Evolutionary conservation across 768 basidiomycete species (phyloP), one percentile per base, ranked within the genome.

Genomic region (Hebeloma cylindrosporum): DNA sequence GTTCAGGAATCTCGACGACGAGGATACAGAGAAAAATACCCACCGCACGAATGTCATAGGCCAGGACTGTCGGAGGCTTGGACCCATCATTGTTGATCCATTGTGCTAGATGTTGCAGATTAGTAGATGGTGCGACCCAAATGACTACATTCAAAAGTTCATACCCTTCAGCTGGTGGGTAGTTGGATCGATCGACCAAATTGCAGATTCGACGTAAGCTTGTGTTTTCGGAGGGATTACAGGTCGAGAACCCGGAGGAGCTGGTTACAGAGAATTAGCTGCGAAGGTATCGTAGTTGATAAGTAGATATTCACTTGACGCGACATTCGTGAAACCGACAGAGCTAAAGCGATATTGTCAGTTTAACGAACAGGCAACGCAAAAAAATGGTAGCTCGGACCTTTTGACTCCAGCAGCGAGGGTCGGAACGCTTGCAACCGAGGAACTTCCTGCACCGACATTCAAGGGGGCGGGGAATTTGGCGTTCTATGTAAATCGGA

Each of bases 41-140:
- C 54, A 65, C 67, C 40, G 54, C 59, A 36, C 57, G 58, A 42
- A 57, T 61, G 46, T 73, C 61, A 49, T 70, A 75, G 13, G 62
- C 74, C 40, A 78, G 56, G 23, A 55, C 48, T 5, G 74, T 74
- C 5, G 43, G 40, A 11, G 71, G 65, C 26, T 54, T 58, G 33
- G 63, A 70, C 26, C 68, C 66, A 53, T 77, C 70, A 11, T 63
- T 64, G 50, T 78, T 78, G 44, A 71, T 61, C 59, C 70, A 76
- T 51, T 72, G 68, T 5, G 71, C 77, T 79, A 45, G 27, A 30
- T 20, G 26, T 22, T 16, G 26, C 14, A 28, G 22, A 28, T 5
- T 7, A 27, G 47, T 30, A n/a, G 28, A 40, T 27, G 42, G 27
- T 29, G 27, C 32, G 10, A 16, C 33, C 26, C 20, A 6, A 17